Evolutionary conservation across 1,139 yeast genomes (phyloP).

Genomic region (Chernovozyma sophiae-reginae): DNA sequence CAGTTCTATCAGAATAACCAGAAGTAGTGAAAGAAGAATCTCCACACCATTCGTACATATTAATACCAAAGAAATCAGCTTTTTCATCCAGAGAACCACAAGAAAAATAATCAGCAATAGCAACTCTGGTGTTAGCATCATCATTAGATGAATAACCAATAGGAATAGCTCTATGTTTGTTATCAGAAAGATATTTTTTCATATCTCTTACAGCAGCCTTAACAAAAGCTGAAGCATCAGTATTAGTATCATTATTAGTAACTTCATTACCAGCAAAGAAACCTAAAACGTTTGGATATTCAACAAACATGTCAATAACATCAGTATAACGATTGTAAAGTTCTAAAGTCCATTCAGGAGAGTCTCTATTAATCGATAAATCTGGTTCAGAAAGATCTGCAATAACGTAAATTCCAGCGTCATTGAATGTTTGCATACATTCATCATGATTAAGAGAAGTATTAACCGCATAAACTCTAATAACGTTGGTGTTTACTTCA

Average conservation of each 20-base stretch:
- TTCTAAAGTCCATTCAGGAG: constrained; percentile 66
- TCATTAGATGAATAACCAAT: constrained; percentile 95
- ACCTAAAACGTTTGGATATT: constrained; percentile 83
- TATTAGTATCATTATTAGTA: constrained; percentile 51
- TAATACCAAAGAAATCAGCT: constrained; percentile 87
- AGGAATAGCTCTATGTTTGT: constrained; percentile 70
- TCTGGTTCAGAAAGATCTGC: constrained; percentile 88
- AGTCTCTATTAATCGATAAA: constrained; percentile 66
- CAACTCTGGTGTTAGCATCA: constrained; percentile 63
- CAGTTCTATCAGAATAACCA: constrained; percentile 63
- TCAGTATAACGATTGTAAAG: constrained; percentile 73
- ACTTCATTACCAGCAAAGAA: constrained; percentile 93
- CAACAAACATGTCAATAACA: constrained; percentile 77
- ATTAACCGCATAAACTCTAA: constrained; percentile 70
- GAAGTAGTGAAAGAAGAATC: constrained; percentile 62
- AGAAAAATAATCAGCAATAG: constrained; percentile 77
- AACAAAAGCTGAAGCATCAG: constrained; percentile 68
- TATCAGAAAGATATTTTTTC: constrained; percentile 67
- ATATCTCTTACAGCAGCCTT: constrained; percentile 92
- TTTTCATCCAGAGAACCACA: constrained; percentile 66
- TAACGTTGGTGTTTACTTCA: constrained; percentile 71
- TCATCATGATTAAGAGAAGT: constrained; percentile 79
- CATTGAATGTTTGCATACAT: constrained; percentile 81
- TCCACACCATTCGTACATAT: constrained; percentile 92
- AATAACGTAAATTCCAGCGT: constrained; percentile 84